A percentile compares a stretch with the other conserved stretches of the same genome.
phyloP scores from a whole-genome alignment of 371 early-diverging fungal genomes.

The Funneliformis caledonium region DNA sequence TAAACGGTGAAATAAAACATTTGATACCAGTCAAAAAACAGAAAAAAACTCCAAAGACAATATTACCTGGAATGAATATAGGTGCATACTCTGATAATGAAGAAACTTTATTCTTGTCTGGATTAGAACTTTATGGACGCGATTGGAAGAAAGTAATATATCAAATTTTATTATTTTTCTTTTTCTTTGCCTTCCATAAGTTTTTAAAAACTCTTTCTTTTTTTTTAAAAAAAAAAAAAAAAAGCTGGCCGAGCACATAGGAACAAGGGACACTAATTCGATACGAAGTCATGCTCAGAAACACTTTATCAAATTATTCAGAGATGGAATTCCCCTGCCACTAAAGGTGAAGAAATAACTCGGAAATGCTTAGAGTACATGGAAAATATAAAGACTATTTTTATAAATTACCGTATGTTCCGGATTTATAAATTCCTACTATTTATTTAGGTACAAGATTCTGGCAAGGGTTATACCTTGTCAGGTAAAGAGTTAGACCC shows the following conservation, averaged over 20 bases:
- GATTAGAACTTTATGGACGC: constrained; percentile 78
- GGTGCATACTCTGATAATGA: constrained; percentile 84
- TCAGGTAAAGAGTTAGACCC: constrained; percentile 88
- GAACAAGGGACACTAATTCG: constrained; percentile 80
- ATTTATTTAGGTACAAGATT: constrained; percentile 60
- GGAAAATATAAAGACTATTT: background rate
- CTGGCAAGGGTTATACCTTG: constrained; percentile 86
- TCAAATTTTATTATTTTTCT: background rate
- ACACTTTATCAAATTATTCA: constrained; percentile 85
- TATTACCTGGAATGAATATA: constrained; percentile 61
- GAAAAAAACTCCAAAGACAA: constrained; percentile 52
- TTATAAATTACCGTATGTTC: background rate
- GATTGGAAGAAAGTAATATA: constrained; percentile 72
- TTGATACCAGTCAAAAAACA: background rate
- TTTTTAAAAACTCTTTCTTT: background rate
- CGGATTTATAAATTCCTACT: constrained; percentile 10
- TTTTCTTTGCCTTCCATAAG: background rate
- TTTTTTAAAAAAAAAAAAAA: background rate
- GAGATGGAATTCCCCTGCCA: constrained; percentile 81
- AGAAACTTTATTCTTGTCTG: constrained; percentile 74
- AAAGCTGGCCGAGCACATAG: constrained; percentile 72
- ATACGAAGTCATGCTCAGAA: constrained; percentile 91
- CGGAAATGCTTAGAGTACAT: background rate
- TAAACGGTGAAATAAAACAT: constrained; percentile 23
- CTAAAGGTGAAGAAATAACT: constrained; percentile 56